A percentile compares a stretch with the other conserved stretches of the same genome.
Conservation (phyloP, 768 basidiomycete species). For the Lyophyllum atratum region DNA sequence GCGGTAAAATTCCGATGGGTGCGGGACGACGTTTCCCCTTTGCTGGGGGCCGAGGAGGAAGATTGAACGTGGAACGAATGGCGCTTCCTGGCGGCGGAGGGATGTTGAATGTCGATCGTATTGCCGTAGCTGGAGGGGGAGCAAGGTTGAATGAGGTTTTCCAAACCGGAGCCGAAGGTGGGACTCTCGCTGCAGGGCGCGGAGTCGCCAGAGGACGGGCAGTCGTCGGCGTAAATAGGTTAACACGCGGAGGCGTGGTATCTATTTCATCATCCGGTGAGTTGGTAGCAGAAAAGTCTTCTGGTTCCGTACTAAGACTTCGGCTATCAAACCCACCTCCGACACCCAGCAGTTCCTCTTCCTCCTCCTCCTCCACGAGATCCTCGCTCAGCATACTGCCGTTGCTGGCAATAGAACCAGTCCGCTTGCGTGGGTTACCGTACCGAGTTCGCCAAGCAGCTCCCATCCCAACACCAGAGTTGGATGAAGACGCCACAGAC, state of each 20-base stretch:
- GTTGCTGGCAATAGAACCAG: slow-evolving; percentile 74
- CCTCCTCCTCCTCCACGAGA: slow-evolving; percentile 82
- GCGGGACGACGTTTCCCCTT: slow-evolving; percentile 64
- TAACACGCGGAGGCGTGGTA: slow-evolving; percentile 22
- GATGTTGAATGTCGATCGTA: slow-evolving; percentile 52
- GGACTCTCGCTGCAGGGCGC: slow-evolving; percentile 28
- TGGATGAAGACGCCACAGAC: slow-evolving; percentile 56
- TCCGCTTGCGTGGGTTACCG: slow-evolving; percentile 59
- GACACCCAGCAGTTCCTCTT: slow-evolving; percentile 67
- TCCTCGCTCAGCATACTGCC: slow-evolving; percentile 78
- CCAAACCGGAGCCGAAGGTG: slow-evolving; percentile 59
- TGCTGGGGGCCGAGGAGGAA: slow-evolving; percentile 38
- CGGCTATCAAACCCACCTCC: slow-evolving; percentile 62
- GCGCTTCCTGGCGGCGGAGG: slow-evolving; percentile 41
- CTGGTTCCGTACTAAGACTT: slow-evolving; percentile 33
- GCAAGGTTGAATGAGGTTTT: slow-evolving; percentile 60
- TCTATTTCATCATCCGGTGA: slow-evolving; percentile 47
- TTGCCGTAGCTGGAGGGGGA: slow-evolving; percentile 53
- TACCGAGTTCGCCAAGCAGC: slow-evolving; percentile 66
- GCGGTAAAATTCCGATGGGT: slow-evolving; percentile 61
- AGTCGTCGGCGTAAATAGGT: slow-evolving; percentile 26
- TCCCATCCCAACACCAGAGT: slow-evolving; percentile 67
- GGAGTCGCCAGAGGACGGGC: slow-evolving; percentile 24
- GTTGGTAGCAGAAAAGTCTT: slow-evolving; percentile 41
- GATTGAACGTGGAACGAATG: slow-evolving; percentile 52